Conservation (phyloP, 306 rosid species). For the Medicago arabica region DNA sequence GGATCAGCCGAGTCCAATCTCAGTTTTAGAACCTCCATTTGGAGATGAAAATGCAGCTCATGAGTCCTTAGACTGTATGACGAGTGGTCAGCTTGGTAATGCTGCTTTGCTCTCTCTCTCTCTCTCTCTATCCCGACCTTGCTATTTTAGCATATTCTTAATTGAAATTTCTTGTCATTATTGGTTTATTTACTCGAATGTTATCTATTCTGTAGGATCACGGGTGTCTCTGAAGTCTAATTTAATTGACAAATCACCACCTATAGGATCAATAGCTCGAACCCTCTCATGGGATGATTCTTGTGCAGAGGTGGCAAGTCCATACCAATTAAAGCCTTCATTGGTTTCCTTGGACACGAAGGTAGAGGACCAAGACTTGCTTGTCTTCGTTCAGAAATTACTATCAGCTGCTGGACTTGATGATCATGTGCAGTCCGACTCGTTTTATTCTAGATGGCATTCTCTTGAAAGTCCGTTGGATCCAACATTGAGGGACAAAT, state of each 20-base stretch:
- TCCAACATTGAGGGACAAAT: conserved; percentile 81
- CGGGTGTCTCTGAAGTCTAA: conserved; percentile 60
- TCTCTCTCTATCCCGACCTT: conserved; percentile 13
- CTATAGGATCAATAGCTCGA: conserved; percentile 89
- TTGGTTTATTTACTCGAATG: conserved; percentile 21
- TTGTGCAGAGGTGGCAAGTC: conserved; percentile 64
- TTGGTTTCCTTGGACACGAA: conserved; percentile 53
- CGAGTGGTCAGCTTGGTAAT: conserved; percentile 66
- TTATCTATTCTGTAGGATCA: conserved; percentile 55
- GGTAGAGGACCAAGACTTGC: conserved; percentile 76
- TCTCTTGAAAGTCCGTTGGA: conserved; percentile 81
- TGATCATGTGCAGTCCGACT: conserved; percentile 55
- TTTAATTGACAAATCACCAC: conserved; percentile 97
- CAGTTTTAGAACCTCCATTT: conserved; percentile 86
- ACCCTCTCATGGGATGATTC: conserved; percentile 85
- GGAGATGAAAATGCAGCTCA: conserved; percentile 68
- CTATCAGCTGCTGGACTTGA: conserved; percentile 73
- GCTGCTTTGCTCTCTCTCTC: conserved; percentile 15
- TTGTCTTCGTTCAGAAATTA: conserved; percentile 59
- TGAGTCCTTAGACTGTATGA: conserved; percentile 51
- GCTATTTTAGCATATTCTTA: conserved; percentile 18
- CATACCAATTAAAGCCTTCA: conserved; percentile 60
- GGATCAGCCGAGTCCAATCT: conserved; percentile 94
- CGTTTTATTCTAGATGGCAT: conserved; percentile 69
- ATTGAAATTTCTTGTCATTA: neutral